Percentiles rank a stretch among this genome's conserved stretches.
phyloP scores from a whole-genome alignment of 148 eudicot genomes.

The Nepenthes gracilis region DNA sequence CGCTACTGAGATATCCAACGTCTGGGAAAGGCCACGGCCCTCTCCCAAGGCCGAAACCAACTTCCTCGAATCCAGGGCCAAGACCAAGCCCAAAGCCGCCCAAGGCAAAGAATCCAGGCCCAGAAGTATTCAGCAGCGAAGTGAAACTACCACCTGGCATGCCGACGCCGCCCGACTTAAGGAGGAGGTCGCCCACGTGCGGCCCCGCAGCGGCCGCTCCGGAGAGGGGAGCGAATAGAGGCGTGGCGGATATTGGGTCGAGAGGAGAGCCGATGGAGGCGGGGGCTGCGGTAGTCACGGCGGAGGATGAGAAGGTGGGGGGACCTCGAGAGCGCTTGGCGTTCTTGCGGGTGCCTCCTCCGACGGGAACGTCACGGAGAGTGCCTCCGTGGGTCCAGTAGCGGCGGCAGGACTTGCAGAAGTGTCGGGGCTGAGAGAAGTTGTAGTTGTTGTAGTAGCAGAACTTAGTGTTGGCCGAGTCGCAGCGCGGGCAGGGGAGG shows the following conservation, averaged over 20 bases:
- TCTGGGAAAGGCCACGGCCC: constrained; percentile 16
- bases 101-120: constrained; percentile 6
- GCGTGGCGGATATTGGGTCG: constrained; percentile 1
- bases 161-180: constrained; percentile 2
- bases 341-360: constrained; percentile 27
- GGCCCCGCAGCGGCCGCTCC: constrained; percentile 2
- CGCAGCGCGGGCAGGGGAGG: constrained; percentile 37
- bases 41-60: constrained; percentile 9
- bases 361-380: constrained; percentile 35
- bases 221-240: not conserved
- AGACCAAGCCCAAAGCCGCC: constrained; percentile 15
- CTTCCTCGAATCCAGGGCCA: constrained; percentile 15
- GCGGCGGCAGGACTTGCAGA: constrained; percentile 37
- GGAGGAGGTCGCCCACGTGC: not conserved
- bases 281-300: not conserved
- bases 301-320: not conserved
- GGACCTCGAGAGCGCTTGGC: constrained; percentile 19
- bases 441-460: constrained; percentile 47
- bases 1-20: constrained; percentile 4
- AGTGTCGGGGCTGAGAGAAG: constrained; percentile 36
- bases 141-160: constrained; percentile 11
- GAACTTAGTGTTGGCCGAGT: constrained; percentile 33
- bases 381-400: constrained; percentile 44
- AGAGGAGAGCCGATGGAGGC: not conserved
- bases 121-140: constrained; percentile 4